Percentiles rank a stretch among this genome's conserved stretches.
Conservation (phyloP, 192 early-diverging fungal species). For the Fimicolochytrium jonesii region DNA sequence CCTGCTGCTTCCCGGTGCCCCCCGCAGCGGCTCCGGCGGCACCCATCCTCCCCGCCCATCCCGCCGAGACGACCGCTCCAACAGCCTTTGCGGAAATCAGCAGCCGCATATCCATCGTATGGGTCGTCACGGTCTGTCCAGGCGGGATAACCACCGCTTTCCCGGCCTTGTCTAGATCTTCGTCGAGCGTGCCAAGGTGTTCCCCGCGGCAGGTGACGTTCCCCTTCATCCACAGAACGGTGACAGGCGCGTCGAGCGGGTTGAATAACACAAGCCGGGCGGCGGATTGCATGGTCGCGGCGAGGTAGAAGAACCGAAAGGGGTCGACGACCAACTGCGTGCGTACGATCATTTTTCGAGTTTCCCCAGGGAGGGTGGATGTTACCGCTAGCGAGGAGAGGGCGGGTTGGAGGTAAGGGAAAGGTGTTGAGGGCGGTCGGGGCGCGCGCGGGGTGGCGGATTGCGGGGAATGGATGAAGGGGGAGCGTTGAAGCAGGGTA, state of each 20-base stretch:
- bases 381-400: constrained; percentile 5
- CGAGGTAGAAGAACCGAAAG: constrained; percentile 6
- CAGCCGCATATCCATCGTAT: constrained; percentile 19
- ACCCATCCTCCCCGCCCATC: neutral
- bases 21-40: too few species aligned
- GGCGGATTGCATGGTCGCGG: constrained; percentile 7
- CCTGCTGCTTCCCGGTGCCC: neutral
- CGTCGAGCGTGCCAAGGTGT: constrained; percentile 9
- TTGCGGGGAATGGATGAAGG: too few species aligned
- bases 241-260: constrained; percentile 12
- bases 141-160: constrained; percentile 6
- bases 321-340: constrained; percentile 24
- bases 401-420: constrained; percentile 15
- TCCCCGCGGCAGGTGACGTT: constrained; percentile 15
- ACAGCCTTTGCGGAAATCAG: neutral
- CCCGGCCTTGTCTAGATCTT: constrained; percentile 3
- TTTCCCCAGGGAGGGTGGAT: constrained; percentile 11
- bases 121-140: neutral
- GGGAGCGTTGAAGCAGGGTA: too few species aligned
- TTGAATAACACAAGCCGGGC: constrained; percentile 13
- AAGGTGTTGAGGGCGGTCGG: constrained; percentile 9
- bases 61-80: constrained; percentile 14
- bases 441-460: too few species aligned
- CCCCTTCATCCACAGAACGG: constrained; percentile 24
- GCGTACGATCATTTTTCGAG: constrained; percentile 16